Base-by-base conservation (phyloP, 1,284 basidiomycete species). In the Trichosporon coremiiforme region DNA sequence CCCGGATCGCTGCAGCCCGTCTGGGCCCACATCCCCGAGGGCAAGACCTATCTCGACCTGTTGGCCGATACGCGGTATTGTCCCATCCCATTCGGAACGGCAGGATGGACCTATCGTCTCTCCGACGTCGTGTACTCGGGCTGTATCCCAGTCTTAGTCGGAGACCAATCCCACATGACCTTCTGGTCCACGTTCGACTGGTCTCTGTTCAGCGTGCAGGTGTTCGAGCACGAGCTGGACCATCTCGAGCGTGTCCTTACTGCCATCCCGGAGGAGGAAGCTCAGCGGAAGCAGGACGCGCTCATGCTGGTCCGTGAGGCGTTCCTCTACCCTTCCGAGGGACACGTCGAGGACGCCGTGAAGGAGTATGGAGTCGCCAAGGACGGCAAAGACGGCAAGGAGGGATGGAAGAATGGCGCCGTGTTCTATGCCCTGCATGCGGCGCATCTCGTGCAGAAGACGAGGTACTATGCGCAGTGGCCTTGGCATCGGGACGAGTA, bases 151-250 rank as follows among this genome's bases (percentile, higher is more conserved):
- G 82, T 82, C 15, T 75, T 83, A 31, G 70, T 84, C 36, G 78
- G 77, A 63, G 80, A 83, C 69, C 75, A 76, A 41, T 67, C 17
- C 31, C 76, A 81, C 66, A 76, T 78, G 69, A 79, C 81, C 8
- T 84, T 81, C 73, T 81, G 79, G 71, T 78, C 81, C 70, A 73
- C 82, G 67, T 75, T 84, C 69, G 82, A 83, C 72, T 84, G 82
- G 76, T 75, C 77, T 33, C 77, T 77, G 64, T 79, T 84, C 68
- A 78, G 78, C 10, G 72, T 84, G 29, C 69, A 70, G n/a, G 74
- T 84, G 22, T 72, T 74, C 25, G 78, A 82, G 36, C 73, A 70
- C 57, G 76, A 82, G 2, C 69, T 82, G 12, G 76, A 82, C 64
- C 76, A 73, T 7, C 70, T 82, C 60, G 79, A 83, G 57, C 74